phyloP scores from a whole-genome alignment of 2,329 filamentous ascomycete species.

The Cadophora gregata region DNA sequence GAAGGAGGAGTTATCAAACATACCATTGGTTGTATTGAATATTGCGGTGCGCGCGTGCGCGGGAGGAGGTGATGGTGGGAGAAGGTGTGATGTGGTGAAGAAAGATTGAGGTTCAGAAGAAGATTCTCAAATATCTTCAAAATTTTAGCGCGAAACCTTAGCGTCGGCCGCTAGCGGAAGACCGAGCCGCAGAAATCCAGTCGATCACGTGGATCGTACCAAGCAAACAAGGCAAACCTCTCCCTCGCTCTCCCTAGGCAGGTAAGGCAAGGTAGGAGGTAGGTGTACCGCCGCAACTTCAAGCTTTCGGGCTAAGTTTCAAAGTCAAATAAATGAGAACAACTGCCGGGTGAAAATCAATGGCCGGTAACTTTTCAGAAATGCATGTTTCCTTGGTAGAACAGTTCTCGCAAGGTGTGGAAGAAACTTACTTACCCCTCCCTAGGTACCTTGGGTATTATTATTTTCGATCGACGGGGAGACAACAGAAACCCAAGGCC shows the following conservation, averaged over 20 bases:
- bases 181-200: background rate
- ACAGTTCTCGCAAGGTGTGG: background rate
- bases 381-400: background rate
- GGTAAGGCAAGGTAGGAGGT: too few relatives aligned
- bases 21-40: background rate
- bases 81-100: constrained; percentile 1
- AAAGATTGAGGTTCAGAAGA: background rate
- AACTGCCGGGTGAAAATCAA: background rate
- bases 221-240: constrained; percentile 7
- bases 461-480: too few relatives aligned
- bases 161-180: background rate
- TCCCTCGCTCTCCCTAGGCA: too few relatives aligned
- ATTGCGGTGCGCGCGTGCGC: background rate
- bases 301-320: constrained; percentile 1
- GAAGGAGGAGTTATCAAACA: constrained; percentile 18
- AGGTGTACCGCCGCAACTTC: background rate
- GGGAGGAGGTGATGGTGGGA: background rate
- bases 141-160: constrained; percentile 5
- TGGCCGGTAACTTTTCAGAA: background rate
- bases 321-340: background rate
- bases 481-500: too few relatives aligned
- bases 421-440: too few relatives aligned
- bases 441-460: too few relatives aligned
- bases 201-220: background rate
- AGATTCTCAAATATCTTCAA: constrained; percentile 4